Evolutionary conservation across 1,284 basidiomycete genomes (phyloP).

Genomic region (Irpex rosettiformis): DNA sequence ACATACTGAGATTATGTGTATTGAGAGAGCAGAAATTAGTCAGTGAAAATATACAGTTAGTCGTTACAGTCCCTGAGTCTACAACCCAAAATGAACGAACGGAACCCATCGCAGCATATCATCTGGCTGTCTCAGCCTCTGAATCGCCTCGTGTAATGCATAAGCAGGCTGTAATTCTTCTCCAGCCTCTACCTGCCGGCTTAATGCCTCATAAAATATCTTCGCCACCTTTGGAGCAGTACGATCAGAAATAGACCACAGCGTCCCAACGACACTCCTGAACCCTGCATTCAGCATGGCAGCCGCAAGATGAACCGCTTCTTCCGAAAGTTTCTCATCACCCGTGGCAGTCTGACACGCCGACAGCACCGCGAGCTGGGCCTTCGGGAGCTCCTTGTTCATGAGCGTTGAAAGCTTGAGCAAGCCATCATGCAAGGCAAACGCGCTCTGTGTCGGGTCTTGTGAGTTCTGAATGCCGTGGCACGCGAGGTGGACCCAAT

Average conservation of each 20-base stretch:
- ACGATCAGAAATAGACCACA: constrained; percentile 16
- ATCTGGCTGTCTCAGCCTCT: neutral
- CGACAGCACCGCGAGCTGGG: constrained; percentile 35
- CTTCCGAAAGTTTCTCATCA: constrained; percentile 10
- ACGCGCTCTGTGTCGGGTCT: constrained; percentile 24
- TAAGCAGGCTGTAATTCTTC: neutral
- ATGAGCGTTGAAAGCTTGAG: constrained; percentile 27
- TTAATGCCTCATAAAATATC: constrained; percentile 5
- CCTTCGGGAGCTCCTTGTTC: constrained; percentile 20
- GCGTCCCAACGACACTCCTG: constrained; percentile 11
- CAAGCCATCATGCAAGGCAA: constrained; percentile 22
- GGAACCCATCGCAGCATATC: neutral
- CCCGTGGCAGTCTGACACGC: constrained; percentile 26
- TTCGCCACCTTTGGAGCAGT: constrained; percentile 15
- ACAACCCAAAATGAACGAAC: neutral
- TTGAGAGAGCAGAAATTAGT: no score
- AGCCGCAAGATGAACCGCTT: constrained; percentile 23
- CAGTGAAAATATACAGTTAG: no score
- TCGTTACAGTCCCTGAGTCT: no score
- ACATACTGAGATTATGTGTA: no score
- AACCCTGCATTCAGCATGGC: constrained; percentile 24
- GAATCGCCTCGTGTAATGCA: neutral
- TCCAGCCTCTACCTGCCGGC: neutral
- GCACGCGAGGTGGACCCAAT: constrained; percentile 28
- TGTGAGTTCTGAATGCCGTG: constrained; percentile 12